A percentile compares a stretch with the other conserved stretches of the same genome.
These are phyloP conservation scores for Rhizopogon roseolus DNA, from an alignment of 768 basidiomycete species.

Conservation along the genomic window DNA sequence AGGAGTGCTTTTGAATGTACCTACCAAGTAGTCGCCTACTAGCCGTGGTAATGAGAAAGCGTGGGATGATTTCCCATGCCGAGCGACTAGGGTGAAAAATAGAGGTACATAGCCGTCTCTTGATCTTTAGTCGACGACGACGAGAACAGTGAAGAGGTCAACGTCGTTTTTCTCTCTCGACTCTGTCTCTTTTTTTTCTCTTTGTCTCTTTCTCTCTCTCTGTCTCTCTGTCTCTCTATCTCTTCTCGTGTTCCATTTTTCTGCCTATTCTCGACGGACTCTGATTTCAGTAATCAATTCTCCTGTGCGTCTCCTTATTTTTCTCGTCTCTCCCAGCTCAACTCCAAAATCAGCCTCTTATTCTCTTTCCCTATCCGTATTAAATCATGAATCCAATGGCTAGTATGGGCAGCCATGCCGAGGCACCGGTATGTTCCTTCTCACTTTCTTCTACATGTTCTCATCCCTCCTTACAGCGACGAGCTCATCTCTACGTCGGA, in stretches of 20 bases:
- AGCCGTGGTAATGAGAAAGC: conserved; percentile 3
- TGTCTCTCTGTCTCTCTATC: conserved; percentile 30
- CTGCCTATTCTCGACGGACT: conserved; percentile 40
- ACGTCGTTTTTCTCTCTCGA: conserved; percentile 16
- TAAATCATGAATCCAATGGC: conserved; percentile 71
- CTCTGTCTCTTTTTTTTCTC: conserved; percentile 26
- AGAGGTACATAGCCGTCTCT: conserved; percentile 9
- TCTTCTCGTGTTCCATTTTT: conserved; percentile 29
- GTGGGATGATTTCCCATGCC: conserved; percentile 17
- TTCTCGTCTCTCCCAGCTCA: conserved; percentile 15
- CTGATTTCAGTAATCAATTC: conserved; percentile 18
- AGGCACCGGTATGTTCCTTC: conserved; percentile 63
- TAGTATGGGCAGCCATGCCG: conserved; percentile 58
- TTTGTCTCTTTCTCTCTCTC: conserved; percentile 29
- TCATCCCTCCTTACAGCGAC: conserved; percentile 45
- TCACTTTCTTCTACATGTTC: not conserved
- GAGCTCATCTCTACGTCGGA: conserved; percentile 98
- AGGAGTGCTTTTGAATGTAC: conserved; percentile 81
- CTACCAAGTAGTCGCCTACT: conserved; percentile 34
- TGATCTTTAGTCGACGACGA: conserved; percentile 24
- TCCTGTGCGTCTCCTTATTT: conserved; percentile 23
- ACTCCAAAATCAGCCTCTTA: conserved; percentile 8
- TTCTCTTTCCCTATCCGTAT: conserved; percentile 30
- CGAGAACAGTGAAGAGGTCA: conserved; percentile 11
- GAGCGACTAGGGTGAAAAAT: conserved; percentile 17